These are phyloP conservation scores for Suillus alpinus DNA, from an alignment of 768 basidiomycete species.

Conservation along the genomic window DNA sequence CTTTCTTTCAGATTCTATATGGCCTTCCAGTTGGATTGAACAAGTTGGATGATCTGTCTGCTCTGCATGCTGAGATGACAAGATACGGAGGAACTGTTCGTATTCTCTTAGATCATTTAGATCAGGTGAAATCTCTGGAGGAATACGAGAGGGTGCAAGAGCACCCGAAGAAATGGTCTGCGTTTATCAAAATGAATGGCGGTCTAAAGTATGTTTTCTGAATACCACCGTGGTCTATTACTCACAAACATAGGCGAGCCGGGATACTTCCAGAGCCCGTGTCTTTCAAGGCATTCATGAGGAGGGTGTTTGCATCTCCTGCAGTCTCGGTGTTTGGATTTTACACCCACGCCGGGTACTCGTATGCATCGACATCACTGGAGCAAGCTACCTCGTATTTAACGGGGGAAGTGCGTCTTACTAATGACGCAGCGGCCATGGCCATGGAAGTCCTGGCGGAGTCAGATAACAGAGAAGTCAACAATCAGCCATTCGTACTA, in stretches of 20 bases:
- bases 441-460: conserved; percentile 46
- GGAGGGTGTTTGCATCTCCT: conserved; percentile 49
- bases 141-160: conserved; percentile 47
- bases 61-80: conserved; percentile 53
- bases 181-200: conserved; percentile 78
- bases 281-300: conserved; percentile 54
- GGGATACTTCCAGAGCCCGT: conserved; percentile 56
- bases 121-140: conserved; percentile 66
- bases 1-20: conserved; percentile 65
- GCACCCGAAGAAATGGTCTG: conserved; percentile 57
- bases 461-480: conserved; percentile 28
- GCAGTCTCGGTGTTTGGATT: conserved; percentile 73
- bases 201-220: conserved; percentile 61
- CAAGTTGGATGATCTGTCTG: conserved; percentile 69
- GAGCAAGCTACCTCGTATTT: conserved; percentile 65
- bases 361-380: conserved; percentile 73
- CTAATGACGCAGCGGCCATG: conserved; percentile 60
- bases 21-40: conserved; percentile 69
- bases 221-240: conserved; percentile 1
- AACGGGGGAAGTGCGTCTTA: conserved; percentile 65
- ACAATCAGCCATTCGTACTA: conserved; percentile 58
- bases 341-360: conserved; percentile 76
- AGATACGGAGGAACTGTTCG: conserved; percentile 59
- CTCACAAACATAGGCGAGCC: conserved; percentile 56
- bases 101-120: conserved; percentile 72